phyloP scores from a whole-genome alignment of 345 rosid genomes.

The Cardamine resedifolia region DNA sequence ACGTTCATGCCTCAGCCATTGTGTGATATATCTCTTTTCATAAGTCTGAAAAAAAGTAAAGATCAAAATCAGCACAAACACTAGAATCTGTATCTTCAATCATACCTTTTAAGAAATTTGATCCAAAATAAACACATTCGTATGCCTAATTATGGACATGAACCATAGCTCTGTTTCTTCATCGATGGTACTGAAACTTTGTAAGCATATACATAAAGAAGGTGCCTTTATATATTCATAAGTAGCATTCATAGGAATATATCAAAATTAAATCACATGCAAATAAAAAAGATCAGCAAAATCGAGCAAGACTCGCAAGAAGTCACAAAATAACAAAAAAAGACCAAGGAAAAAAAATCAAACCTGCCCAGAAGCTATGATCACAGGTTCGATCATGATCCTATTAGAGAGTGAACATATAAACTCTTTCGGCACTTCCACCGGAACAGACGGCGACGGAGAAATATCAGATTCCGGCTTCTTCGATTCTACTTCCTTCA shows the following conservation, averaged over 20 bases:
- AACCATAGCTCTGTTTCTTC: constrained; percentile 22
- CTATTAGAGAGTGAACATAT: constrained; percentile 21
- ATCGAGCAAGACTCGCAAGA: not conserved
- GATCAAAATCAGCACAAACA: constrained; percentile 8
- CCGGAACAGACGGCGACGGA: not conserved
- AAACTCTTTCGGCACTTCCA: constrained; percentile 28
- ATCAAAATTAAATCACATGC: constrained; percentile 3
- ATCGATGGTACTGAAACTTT: not conserved
- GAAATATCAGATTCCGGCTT: constrained; percentile 11
- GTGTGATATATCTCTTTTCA: constrained; percentile 46
- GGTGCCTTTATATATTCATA: not conserved
- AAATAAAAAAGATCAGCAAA: not conserved
- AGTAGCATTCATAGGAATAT: not conserved
- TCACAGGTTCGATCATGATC: constrained; percentile 52
- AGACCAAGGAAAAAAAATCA: not conserved
- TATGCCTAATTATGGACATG: too few species aligned
- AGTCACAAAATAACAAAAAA: not conserved
- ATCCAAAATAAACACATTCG: not conserved
- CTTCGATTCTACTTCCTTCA: constrained; percentile 33
- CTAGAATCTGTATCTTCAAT: not conserved
- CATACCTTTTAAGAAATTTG: not conserved
- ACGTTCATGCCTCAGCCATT: constrained; percentile 42
- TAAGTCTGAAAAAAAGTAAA: constrained; percentile 48
- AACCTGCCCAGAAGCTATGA: constrained; percentile 62
- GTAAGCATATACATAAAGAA: not conserved